Evolutionary conservation across 164 flowering plant genomes (phyloP).

Genomic region (Saururus chinensis): DNA sequence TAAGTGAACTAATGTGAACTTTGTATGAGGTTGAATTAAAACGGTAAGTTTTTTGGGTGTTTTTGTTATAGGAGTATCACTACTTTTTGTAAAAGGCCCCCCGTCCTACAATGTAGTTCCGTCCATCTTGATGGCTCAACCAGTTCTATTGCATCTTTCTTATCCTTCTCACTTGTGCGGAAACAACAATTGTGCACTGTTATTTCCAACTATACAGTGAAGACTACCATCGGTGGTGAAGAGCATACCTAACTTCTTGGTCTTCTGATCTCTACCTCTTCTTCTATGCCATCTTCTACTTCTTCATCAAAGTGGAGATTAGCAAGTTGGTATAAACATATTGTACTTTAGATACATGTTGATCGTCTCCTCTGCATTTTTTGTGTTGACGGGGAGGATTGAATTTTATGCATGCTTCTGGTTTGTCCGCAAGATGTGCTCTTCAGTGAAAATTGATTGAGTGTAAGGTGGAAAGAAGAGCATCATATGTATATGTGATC

Average conservation of each 20-base stretch:
- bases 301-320: conserved; percentile 34
- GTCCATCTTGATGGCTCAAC: no score
- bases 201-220: conserved; percentile 41
- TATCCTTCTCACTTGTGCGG: conserved; percentile 34
- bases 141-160: conserved; percentile 34
- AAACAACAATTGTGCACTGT: conserved; percentile 33
- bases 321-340: conserved; percentile 28
- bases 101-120: no score
- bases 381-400: conserved; percentile 33
- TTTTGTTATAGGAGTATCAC: no score
- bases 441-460: neutral
- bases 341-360: conserved; percentile 38
- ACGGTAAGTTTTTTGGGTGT: no score
- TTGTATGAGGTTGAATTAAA: no score
- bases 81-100: no score
- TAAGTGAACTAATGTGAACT: no score
- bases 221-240: conserved; percentile 45
- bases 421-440: conserved; percentile 29
- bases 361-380: conserved; percentile 33
- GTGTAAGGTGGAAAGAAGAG: no score
- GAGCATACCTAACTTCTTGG: conserved; percentile 35
- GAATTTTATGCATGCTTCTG: conserved; percentile 41
- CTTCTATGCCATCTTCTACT: conserved; percentile 31
- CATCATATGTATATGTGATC: no score
- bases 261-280: conserved; percentile 38